phyloP scores from a whole-genome alignment of 2,329 filamentous ascomycete genomes.

The Hypoxylon sp. region DNA sequence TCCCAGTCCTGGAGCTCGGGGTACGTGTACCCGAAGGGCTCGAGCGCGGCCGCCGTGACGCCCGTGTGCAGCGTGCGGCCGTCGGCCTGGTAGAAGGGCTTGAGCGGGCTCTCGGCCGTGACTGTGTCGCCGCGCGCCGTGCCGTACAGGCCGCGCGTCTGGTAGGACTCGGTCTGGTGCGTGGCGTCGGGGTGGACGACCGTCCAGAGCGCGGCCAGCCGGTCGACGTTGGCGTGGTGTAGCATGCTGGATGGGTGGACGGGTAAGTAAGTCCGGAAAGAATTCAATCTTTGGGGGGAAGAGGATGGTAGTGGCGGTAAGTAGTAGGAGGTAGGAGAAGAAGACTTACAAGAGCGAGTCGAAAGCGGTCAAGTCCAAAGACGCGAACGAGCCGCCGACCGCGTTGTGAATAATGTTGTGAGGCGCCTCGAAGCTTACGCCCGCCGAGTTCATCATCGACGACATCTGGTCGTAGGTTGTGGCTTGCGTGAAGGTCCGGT shows the following conservation, averaged over 20 bases:
- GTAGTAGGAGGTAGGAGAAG: background rate
- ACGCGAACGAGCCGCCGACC: slow-evolving; percentile 51
- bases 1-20: slow-evolving; percentile 60
- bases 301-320: background rate
- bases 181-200: slow-evolving; percentile 53
- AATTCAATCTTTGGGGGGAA: no score
- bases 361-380: slow-evolving; percentile 57
- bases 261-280: background rate
- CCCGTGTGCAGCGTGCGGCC: slow-evolving; percentile 58
- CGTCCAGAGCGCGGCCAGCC: slow-evolving; percentile 66
- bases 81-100: slow-evolving; percentile 61
- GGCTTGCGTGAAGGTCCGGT: slow-evolving; percentile 56
- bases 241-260: slow-evolving; percentile 54
- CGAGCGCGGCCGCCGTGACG: slow-evolving; percentile 46
- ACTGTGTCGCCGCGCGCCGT: slow-evolving; percentile 56
- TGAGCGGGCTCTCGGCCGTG: slow-evolving; percentile 59
- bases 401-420: slow-evolving; percentile 59
- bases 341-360: slow-evolving; percentile 60
- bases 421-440: slow-evolving; percentile 58
- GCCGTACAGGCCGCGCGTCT: slow-evolving; percentile 54
- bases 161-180: slow-evolving; percentile 46
- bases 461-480: slow-evolving; percentile 56
- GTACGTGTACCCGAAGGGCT: slow-evolving; percentile 57
- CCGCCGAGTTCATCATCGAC: slow-evolving; percentile 52
- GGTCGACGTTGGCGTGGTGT: slow-evolving; percentile 69